Evolutionary conservation across 225 moss, liverwort and hornwort genomes (phyloP), one percentile per base, ranked within the genome.

Genomic region (Pseudisothecium myosuroides): DNA sequence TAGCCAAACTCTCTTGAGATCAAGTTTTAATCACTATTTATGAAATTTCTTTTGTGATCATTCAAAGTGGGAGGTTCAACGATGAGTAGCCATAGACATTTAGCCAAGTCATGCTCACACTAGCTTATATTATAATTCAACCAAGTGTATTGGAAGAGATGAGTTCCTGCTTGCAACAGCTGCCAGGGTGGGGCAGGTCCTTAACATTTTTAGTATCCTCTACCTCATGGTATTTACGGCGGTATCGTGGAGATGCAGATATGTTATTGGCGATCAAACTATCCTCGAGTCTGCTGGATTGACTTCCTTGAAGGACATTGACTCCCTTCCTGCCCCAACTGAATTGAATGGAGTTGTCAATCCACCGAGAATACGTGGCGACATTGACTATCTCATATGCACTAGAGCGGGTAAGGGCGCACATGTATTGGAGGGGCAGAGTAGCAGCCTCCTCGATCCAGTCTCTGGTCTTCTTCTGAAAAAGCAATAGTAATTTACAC

Each of bases 391-490:
- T 49, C 91, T 99, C 71, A 99, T 99, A 61, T 99, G 97, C 69
- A 96, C 99, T 76, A 92, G 92, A 89, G 95, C 97, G 2, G 99
- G 99, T 65, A 91, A 92, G 60, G 99, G 99, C 67, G 97, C 99
- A 17, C 83, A 94, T 79, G 80, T 95, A 14, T 74, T 97, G 88
- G 94, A 96, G 12, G 94, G 86, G 73, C 88, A 80, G 9, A 89
- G 86, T 54, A 90, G 89, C 83, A 88, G 91, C 86, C 96, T 99
- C 88, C 84, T 97, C 19, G 96, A 96, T 81, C 87, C 90, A 60
- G 89, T 73, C 60, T 92, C 95, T 54, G 97, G 97, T 76, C 84
- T 95, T 74, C 90, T 36, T 58, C 91, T 86, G 81, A 83, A 84
- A 39, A 90, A 83, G 59, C 78, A 86, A 39, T 88, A 81, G 88